Evolutionary conservation across 345 rosid genomes (phyloP).

Genomic region (Mallotus nudiflorus): DNA sequence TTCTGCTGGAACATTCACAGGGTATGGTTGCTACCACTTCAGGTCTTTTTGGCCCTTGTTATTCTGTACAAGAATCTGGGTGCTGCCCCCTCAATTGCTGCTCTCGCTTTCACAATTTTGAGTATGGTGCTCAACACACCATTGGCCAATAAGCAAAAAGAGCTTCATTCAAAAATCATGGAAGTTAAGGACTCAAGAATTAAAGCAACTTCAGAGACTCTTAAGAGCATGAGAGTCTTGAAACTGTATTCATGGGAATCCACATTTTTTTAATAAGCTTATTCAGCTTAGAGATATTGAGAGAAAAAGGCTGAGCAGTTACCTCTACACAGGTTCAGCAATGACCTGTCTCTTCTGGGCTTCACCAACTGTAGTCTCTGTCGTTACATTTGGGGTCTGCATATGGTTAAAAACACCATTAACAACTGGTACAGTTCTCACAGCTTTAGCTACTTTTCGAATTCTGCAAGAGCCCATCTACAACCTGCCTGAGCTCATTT

Average conservation of each 20-base stretch:
- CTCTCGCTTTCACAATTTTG: constrained; percentile 46
- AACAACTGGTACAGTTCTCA: constrained; percentile 54
- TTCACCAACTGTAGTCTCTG: constrained; percentile 59
- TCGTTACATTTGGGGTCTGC: constrained; percentile 56
- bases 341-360: constrained; percentile 66
- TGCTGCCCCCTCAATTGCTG: constrained; percentile 54
- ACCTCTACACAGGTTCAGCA: constrained; percentile 54
- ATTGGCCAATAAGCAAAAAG: constrained; percentile 51
- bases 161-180: constrained; percentile 58
- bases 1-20: constrained; percentile 60
- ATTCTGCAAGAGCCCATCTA: constrained; percentile 67
- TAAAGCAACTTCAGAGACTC: constrained; percentile 54
- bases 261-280: constrained; percentile 42
- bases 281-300: constrained; percentile 54
- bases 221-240: constrained; percentile 59
- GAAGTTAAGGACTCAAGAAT: constrained; percentile 45
- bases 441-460: constrained; percentile 60
- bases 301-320: constrained; percentile 44
- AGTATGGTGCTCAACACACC: constrained; percentile 76
- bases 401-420: constrained; percentile 38
- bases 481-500: constrained; percentile 59
- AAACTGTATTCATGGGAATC: constrained; percentile 57
- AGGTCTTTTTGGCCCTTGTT: constrained; percentile 53
- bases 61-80: constrained; percentile 58
- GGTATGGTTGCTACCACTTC: constrained; percentile 70